Percentiles rank a stretch among this genome's conserved stretches.
phyloP scores from a whole-genome alignment of 768 basidiomycete genomes.

The Mycena galericulata region DNA sequence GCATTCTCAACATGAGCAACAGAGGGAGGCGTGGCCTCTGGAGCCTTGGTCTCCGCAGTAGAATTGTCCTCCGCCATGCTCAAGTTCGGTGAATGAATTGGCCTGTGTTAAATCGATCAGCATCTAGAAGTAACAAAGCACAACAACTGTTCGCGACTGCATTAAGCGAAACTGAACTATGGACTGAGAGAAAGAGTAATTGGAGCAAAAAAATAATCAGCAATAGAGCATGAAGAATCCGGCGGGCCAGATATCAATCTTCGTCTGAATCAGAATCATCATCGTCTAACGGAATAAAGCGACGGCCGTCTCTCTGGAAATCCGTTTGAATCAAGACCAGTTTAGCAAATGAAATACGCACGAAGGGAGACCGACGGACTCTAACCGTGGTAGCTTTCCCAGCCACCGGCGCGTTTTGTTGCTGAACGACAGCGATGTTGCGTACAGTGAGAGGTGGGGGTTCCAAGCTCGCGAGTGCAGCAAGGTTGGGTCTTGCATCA shows the following conservation, averaged over 20 bases:
- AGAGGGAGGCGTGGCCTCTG: not conserved
- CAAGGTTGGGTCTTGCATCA: not conserved
- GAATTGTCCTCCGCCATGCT: constrained; percentile 16
- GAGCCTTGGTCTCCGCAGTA: not conserved
- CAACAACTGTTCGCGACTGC: constrained; percentile 20
- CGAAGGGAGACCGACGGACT: constrained; percentile 38
- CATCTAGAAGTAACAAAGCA: not conserved
- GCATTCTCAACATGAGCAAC: not conserved
- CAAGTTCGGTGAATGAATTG: not conserved
- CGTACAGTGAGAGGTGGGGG: not conserved
- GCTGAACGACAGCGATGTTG: not conserved
- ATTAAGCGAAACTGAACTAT: not conserved
- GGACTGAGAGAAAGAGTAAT: not conserved
- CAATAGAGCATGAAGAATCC: not conserved
- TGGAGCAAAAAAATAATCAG: too few relatives aligned
- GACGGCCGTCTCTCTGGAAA: constrained; percentile 56
- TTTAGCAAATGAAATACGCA: constrained; percentile 23
- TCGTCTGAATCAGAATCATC: constrained; percentile 48
- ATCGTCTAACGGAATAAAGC: constrained; percentile 62
- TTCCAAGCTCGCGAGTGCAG: not conserved
- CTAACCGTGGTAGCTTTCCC: constrained; percentile 22
- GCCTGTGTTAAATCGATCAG: not conserved
- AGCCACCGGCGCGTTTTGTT: constrained; percentile 8
- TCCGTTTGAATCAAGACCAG: not conserved
- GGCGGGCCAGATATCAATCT: not conserved